A percentile compares a stretch with the other conserved stretches of the same genome.
phyloP scores from a whole-genome alignment of 164 flowering plant genomes.

The Umbellularia californica region DNA sequence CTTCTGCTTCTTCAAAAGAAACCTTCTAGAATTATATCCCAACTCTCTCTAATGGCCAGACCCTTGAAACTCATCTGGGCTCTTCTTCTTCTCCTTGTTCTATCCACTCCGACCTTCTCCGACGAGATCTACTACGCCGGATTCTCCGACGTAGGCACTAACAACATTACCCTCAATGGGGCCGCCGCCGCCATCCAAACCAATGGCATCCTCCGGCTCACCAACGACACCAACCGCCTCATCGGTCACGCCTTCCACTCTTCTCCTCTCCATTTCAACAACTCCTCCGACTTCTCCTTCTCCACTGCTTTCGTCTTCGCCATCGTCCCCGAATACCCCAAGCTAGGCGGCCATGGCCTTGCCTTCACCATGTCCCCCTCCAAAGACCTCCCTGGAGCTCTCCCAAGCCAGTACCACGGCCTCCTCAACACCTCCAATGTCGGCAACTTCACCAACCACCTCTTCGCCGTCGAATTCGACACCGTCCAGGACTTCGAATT shows the following conservation, averaged over 20 bases:
- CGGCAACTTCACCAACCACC: conserved; percentile 38
- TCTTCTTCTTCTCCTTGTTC: not conserved
- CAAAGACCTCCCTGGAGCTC: conserved; percentile 22
- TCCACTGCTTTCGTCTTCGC: conserved; percentile 51
- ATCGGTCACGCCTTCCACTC: conserved; percentile 45
- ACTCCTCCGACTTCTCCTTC: conserved; percentile 26
- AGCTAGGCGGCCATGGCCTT: conserved; percentile 56
- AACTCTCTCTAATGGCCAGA: not conserved
- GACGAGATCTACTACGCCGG: conserved; percentile 33
- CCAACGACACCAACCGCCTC: conserved; percentile 30
- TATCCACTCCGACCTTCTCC: not conserved
- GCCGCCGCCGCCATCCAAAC: conserved; percentile 26
- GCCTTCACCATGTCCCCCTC: conserved; percentile 49
- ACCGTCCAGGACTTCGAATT: conserved; percentile 56
- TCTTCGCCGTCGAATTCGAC: conserved; percentile 68
- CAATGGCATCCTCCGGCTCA: conserved; percentile 38
- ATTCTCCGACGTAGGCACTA: conserved; percentile 20
- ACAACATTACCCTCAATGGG: conserved; percentile 40
- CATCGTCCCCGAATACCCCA: conserved; percentile 41
- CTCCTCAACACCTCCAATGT: conserved; percentile 35
- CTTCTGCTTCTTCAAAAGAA: not conserved
- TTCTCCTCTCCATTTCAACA: conserved; percentile 34
- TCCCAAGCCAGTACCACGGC: conserved; percentile 56
- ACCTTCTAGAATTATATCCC: too few species aligned
- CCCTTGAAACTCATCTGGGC: not conserved